These are phyloP conservation scores for Talaromyces adpressus DNA, from an alignment of 495 filamentous ascomycete species.

Conservation along the genomic window DNA sequence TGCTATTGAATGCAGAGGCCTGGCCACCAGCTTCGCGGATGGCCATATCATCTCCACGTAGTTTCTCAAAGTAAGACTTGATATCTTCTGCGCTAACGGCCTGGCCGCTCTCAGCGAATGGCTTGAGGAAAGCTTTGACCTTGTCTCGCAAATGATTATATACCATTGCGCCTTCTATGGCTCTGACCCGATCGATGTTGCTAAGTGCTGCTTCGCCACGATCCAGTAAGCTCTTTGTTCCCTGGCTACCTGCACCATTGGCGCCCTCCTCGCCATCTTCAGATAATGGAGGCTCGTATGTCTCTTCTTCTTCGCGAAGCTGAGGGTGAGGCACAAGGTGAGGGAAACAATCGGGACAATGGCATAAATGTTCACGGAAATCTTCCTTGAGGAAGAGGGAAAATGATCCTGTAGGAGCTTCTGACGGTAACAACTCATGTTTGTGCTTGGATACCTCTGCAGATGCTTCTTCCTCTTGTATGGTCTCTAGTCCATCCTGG, in stretches of 20 bases:
- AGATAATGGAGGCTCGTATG: slow-evolving; percentile 84
- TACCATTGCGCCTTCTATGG: slow-evolving; percentile 95
- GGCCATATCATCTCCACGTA: slow-evolving; percentile 73
- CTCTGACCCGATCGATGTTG: slow-evolving; percentile 82
- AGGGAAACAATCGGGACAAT: slow-evolving; percentile 71
- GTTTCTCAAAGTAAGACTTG: slow-evolving; percentile 87
- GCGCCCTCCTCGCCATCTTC: slow-evolving; percentile 36
- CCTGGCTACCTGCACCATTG: slow-evolving; percentile 44
- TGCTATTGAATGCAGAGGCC: slow-evolving; percentile 18
- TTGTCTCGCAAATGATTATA: slow-evolving; percentile 94
- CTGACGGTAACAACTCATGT: slow-evolving; percentile 37
- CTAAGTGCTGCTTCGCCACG: slow-evolving; percentile 84
- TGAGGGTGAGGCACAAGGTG: slow-evolving; percentile 60
- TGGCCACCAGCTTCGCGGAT: slow-evolving; percentile 40
- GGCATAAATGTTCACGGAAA: slow-evolving; percentile 76
- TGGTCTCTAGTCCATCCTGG: slow-evolving; percentile 16
- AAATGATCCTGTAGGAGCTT: slow-evolving; percentile 45
- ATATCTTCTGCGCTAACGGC: slow-evolving; percentile 90
- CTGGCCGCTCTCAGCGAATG: slow-evolving; percentile 85
- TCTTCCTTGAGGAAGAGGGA: slow-evolving; percentile 71
- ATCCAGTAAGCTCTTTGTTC: slow-evolving; percentile 71
- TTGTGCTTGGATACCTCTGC: slow-evolving; percentile 27
- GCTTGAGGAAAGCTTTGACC: slow-evolving; percentile 82
- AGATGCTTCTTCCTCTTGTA: slow-evolving; percentile 17
- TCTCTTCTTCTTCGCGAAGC: slow-evolving; percentile 88